These are phyloP conservation scores for Conticribra weissflogii DNA, from an alignment of 108 stramenopile genomes.

Conservation along the genomic window DNA sequence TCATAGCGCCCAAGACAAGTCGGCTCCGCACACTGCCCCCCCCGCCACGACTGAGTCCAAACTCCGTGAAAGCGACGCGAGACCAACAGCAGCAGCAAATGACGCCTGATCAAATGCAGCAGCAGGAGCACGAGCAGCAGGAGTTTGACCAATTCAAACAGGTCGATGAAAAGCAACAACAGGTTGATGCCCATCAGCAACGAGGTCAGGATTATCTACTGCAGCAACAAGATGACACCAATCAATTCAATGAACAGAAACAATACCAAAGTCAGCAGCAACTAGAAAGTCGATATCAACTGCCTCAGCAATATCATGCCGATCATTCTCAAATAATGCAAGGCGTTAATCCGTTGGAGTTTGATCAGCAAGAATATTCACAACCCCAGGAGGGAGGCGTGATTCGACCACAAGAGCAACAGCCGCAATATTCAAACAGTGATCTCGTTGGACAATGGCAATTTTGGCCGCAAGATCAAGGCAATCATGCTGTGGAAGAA, in stretches of 20 bases:
- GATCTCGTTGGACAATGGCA: constrained; percentile 3
- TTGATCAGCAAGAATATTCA: no score
- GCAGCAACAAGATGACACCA: neutral
- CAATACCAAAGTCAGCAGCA: neutral
- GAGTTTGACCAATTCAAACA: neutral
- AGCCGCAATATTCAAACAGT: neutral
- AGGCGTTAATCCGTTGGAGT: no score
- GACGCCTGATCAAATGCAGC: neutral
- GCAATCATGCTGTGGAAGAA: neutral
- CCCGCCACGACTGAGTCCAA: no score
- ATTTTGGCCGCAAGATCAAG: neutral
- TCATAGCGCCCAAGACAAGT: neutral
- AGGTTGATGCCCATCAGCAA: neutral
- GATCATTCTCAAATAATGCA: neutral
- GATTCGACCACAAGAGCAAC: neutral
- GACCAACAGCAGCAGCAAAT: constrained; percentile 1
- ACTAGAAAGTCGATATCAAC: neutral
- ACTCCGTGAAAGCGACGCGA: neutral
- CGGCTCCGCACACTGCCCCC: neutral
- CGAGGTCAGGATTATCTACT: neutral
- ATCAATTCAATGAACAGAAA: neutral
- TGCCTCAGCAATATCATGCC: neutral
- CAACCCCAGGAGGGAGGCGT: neutral
- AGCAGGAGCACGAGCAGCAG: constrained; percentile 5
- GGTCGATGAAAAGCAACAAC: neutral